A percentile compares a stretch with the other conserved stretches of the same genome.
These are phyloP conservation scores for Ceratobasidium sp. DNA, from an alignment of 1,284 basidiomycete species.

Conservation along the genomic window DNA sequence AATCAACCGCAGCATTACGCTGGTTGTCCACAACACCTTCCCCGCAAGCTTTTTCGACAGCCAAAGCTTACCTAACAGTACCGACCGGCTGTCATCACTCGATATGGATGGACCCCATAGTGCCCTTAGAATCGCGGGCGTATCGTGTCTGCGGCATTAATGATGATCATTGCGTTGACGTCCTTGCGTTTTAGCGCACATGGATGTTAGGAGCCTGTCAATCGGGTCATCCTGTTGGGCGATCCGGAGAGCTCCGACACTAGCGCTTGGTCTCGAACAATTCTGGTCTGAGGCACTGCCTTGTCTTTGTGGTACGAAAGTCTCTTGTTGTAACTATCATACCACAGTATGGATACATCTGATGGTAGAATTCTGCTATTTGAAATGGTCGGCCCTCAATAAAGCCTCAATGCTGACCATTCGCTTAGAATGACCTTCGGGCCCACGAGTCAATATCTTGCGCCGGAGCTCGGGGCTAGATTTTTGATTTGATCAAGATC, in stretches of 20 bases:
- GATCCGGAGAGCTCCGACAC: background rate
- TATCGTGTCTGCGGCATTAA: background rate
- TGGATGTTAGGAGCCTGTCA: background rate
- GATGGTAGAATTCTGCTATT: background rate
- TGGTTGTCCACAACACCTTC: background rate
- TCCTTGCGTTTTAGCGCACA: background rate
- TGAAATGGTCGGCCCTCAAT: background rate
- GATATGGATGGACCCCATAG: background rate
- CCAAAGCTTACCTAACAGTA: background rate
- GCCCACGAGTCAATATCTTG: background rate
- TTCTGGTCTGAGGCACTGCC: background rate
- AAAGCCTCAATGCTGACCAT: background rate
- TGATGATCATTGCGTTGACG: background rate
- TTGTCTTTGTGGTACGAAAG: too few species aligned
- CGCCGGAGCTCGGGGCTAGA: background rate
- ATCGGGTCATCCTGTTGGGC: background rate
- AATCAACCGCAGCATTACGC: background rate
- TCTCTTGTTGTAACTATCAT: too few species aligned
- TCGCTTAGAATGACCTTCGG: background rate
- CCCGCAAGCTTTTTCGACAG: background rate
- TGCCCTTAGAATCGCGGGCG: background rate
- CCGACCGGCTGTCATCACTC: background rate
- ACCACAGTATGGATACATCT: too few species aligned
- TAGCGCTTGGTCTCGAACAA: background rate
- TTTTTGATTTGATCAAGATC: background rate